Evolutionary conservation across 129 eudicot genomes (phyloP).

Genomic region (Flaveria brownii): DNA sequence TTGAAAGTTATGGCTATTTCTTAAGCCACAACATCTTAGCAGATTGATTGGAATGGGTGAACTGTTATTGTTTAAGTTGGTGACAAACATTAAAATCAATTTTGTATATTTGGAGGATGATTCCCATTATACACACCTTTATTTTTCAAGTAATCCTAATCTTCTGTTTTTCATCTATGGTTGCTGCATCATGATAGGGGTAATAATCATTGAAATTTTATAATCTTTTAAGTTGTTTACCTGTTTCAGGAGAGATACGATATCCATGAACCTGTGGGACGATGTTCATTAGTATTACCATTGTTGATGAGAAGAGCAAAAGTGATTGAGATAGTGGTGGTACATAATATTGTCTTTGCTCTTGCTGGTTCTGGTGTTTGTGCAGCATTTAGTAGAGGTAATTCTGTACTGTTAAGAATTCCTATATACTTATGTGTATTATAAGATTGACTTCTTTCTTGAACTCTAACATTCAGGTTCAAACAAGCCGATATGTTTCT

Average conservation of each 20-base stretch:
- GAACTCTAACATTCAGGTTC: conserved; percentile 51
- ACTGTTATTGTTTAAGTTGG: no score
- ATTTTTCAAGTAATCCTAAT: not conserved
- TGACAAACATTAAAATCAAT: no score
- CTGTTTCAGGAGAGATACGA: conserved; percentile 48
- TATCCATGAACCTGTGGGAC: conserved; percentile 73
- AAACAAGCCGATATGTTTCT: conserved; percentile 69
- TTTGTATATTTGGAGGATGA: no score
- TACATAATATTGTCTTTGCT: conserved; percentile 75
- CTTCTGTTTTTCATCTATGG: not conserved
- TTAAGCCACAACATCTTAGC: not conserved
- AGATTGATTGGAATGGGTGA: no score
- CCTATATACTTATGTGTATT: not conserved
- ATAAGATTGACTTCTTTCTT: not conserved
- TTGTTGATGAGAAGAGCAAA: conserved; percentile 62
- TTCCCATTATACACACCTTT: not conserved
- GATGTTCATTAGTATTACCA: conserved; percentile 49
- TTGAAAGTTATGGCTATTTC: not conserved
- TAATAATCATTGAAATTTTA: not conserved
- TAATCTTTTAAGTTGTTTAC: conserved; percentile 7
- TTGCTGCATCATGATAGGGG: conserved; percentile 1
- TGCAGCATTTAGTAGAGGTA: conserved; percentile 81
- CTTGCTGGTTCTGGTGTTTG: conserved; percentile 82
- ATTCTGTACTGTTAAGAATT: not conserved
- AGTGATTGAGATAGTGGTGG: conserved; percentile 73